These are phyloP conservation scores for Ustilaginoidea virens DNA, from an alignment of 2,329 filamentous ascomycete genomes.

Conservation along the genomic window DNA sequence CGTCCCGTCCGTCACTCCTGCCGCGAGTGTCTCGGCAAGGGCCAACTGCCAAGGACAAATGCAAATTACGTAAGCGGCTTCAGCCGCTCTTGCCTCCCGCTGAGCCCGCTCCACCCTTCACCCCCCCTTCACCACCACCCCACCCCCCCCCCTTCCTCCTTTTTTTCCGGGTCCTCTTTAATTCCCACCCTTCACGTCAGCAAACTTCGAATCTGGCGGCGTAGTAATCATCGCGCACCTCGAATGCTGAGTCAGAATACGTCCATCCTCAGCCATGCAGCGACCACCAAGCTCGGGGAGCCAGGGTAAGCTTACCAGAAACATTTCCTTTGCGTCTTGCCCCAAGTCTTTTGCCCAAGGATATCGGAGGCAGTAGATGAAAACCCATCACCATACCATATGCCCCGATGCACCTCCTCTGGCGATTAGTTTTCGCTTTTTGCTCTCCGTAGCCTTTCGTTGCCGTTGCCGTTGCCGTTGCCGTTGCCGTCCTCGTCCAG, in stretches of 20 bases:
- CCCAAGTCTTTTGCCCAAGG: background rate
- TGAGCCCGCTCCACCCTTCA: background rate
- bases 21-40: too few species aligned
- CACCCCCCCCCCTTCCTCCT: background rate
- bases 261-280: slow-evolving; percentile 7
- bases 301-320: slow-evolving; percentile 8
- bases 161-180: slow-evolving; percentile 4
- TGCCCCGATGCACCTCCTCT: too few species aligned
- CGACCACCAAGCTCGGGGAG: slow-evolving; percentile 9
- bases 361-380: too few species aligned
- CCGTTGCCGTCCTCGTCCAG: too few species aligned
- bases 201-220: slow-evolving; percentile 8
- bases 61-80: background rate
- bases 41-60: background rate
- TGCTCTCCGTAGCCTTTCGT: too few species aligned
- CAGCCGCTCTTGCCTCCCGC: background rate
- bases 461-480: too few species aligned
- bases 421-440: too few species aligned
- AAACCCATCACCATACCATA: too few species aligned
- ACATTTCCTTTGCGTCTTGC: slow-evolving; percentile 5
- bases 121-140: too few species aligned
- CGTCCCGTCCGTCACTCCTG: too few species aligned
- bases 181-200: slow-evolving; percentile 10
- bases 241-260: slow-evolving; percentile 11
- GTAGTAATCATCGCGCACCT: slow-evolving; percentile 9